Base-by-base conservation (phyloP, 371 early-diverging fungal genomes). In the Saksenaea vasiformis region DNA sequence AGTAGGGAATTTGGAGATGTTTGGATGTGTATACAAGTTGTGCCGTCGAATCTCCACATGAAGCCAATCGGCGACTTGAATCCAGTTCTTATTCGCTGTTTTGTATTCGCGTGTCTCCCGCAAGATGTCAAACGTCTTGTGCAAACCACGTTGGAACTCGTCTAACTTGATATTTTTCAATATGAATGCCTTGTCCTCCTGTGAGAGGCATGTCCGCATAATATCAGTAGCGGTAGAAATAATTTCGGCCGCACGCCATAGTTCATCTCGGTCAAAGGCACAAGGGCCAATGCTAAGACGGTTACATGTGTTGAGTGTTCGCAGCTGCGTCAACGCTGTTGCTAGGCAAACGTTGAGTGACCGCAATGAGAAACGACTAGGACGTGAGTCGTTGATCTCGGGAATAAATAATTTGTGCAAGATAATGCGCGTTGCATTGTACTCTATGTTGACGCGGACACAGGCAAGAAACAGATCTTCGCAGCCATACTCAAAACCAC, bases 401-500 rank as follows among this genome's bases (percentile, higher is more conserved):
- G 82, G 82, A 27, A 79, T 70, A 61, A 82, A 82, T 4, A 73
- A 61, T 44, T 77, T 77, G 56, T 82, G 82, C 9, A 82, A 72
- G 26, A 82, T 77, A 27, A 82, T 73, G 3, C 77, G 68, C 5
- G 78, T 79, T 0, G 82, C 77, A 55, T 79, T 77, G 58, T 75
- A 79, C 64, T 82, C 82, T 14, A 77, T 64, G n/a, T 79, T 77
- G n/a, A 82, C 73, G 15, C 74, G 72, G 3, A 76, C 65, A 41
- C 79, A 73, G 4, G 76, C 76, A 3, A 70, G 24, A 37, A 77
- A 73, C 41, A 79, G 58, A 28, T 79, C 82, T 57, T 71, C 71
- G 27, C 63, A 62, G 4, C 74, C 79, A 55, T 81, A 81, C 55
- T 75, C 82, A 64, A 81, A 81, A 0, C 79, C 82, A 56, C 75